Base-by-base conservation (phyloP, 306 rosid species). In the Vicia villosa region DNA sequence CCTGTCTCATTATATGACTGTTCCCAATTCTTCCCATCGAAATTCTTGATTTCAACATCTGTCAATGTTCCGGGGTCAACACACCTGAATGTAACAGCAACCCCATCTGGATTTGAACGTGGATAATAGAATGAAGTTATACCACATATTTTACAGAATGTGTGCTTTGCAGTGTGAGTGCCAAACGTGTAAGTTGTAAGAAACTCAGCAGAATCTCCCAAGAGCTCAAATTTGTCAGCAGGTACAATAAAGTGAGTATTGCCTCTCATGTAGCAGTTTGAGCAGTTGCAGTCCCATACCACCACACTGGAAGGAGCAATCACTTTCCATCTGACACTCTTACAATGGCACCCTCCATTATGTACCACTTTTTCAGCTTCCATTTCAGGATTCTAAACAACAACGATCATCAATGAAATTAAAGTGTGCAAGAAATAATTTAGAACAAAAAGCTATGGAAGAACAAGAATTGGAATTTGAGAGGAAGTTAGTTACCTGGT, bases 51-150 rank as follows among this genome's bases (percentile, higher is more conserved):
- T 80, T 85, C 98, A 42, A 90, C 47, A 16, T 66, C 79, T 60
- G 71, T 66, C 66, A 93, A 74, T 0, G 98, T 88, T 63, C 96
- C 98, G 7, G 91, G 86, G 75, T 93, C 97, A 21, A 90, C 91
- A 66, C 98, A 93, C 82, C 54, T 85, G 73, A 75, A 81, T 16
- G 97, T 73, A 67, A 93, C 66, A 6, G 88, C 75, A 70, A 93
- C 90, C 37, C 98, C 97, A 78, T 93, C 97, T 10, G 94, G 97
- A 69, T 93, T 93, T 5, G 94, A 90, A 32, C 96, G 98, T 3
- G 96, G 96, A 78, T 68, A 45, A 67, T 76, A 93, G 75, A 90
- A 93, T 3, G 98, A 93, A 61, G 96, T 86, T 70, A 93, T 90
- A 40, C 97, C 97, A 73, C 98, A 93, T 41, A 77, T 76, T 63